Percentiles rank a stretch among this genome's conserved stretches.
phyloP scores from a whole-genome alignment of 169 alveolate genomes.

The Toxoplasma gondii region DNA sequence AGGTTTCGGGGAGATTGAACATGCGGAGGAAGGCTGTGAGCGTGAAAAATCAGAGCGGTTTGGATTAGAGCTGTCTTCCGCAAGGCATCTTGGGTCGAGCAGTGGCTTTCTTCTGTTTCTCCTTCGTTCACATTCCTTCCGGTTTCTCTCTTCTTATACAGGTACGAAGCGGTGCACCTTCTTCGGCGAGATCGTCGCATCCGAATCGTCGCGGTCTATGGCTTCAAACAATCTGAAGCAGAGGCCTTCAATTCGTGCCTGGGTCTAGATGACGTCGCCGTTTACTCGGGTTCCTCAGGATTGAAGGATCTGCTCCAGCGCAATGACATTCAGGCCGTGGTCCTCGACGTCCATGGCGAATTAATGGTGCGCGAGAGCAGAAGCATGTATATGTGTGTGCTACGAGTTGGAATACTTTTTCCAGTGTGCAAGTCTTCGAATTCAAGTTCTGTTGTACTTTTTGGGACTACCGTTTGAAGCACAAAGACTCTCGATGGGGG shows the following conservation, averaged over 20 bases:
- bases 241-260: conserved; percentile 1
- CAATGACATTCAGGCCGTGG: conserved; percentile 60
- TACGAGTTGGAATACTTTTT: too few species aligned
- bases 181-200: conserved; percentile 67
- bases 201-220: conserved; percentile 55
- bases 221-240: conserved; percentile 50
- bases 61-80: too few species aligned
- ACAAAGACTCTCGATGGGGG: too few species aligned
- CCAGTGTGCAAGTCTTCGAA: neutral
- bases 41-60: too few species aligned
- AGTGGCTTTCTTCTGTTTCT: neutral
- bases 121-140: neutral
- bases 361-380: conserved; percentile 43
- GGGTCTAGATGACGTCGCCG: conserved; percentile 16
- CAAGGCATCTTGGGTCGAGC: neutral
- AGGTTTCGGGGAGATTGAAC: too few species aligned
- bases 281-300: conserved; percentile 61
- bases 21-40: too few species aligned
- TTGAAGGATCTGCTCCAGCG: conserved; percentile 46
- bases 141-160: neutral
- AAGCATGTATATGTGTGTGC: neutral
- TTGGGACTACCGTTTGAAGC: too few species aligned
- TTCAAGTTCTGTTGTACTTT: neutral
- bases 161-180: conserved; percentile 61
- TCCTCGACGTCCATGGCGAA: conserved; percentile 62